These are phyloP conservation scores for Termitomyces sp. DNA, from an alignment of 768 basidiomycete genomes.

Conservation along the genomic window DNA sequence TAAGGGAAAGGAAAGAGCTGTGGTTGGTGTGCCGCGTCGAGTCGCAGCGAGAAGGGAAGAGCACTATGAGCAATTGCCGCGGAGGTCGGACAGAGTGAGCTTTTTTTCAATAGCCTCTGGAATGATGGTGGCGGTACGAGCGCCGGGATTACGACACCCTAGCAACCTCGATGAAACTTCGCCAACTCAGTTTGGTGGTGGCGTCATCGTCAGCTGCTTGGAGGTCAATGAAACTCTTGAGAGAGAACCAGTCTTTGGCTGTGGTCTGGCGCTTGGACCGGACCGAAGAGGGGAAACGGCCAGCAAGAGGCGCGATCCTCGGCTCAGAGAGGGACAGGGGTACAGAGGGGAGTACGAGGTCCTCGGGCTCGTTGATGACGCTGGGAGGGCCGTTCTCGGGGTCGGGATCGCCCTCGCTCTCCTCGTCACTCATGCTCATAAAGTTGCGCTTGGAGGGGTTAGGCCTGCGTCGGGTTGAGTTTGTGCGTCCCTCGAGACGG, in stretches of 20 bases:
- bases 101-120: not conserved
- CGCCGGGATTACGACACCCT: constrained; percentile 22
- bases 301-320: constrained; percentile 8
- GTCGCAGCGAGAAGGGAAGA: not conserved
- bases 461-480: constrained; percentile 14
- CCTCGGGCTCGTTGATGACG: constrained; percentile 30
- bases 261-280: constrained; percentile 13
- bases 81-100: not conserved
- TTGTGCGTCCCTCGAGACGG: constrained; percentile 51
- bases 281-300: constrained; percentile 10
- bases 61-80: too few species aligned
- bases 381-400: constrained; percentile 18
- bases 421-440: constrained; percentile 67
- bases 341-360: constrained; percentile 26
- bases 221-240: constrained; percentile 64
- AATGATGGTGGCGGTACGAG: too few species aligned
- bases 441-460: constrained; percentile 38
- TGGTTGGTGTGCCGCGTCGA: too few species aligned
- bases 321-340: constrained; percentile 11
- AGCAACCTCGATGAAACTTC: constrained; percentile 59
- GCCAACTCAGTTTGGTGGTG: constrained; percentile 46
- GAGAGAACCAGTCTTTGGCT: constrained; percentile 47
- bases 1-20: not conserved
- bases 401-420: constrained; percentile 39
- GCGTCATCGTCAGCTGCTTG: constrained; percentile 34